phyloP scores from a whole-genome alignment of 768 basidiomycete genomes.

The Boletus huronensis region DNA sequence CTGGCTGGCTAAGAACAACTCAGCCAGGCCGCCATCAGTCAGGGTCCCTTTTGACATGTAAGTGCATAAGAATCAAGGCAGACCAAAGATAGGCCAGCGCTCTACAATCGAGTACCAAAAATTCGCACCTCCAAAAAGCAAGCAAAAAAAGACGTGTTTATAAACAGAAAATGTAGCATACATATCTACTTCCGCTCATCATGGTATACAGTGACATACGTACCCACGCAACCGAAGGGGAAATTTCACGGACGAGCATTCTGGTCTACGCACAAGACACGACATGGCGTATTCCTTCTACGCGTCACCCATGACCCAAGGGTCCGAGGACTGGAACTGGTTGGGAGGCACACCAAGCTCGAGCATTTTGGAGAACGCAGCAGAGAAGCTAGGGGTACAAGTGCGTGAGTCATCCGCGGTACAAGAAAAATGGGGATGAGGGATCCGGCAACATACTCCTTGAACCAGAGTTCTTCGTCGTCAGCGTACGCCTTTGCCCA shows the following conservation, averaged over 20 bases:
- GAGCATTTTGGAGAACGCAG: conserved; percentile 71
- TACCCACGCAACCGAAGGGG: background rate
- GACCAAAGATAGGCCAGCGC: background rate
- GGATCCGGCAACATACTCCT: conserved; percentile 62
- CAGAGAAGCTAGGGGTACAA: conserved; percentile 65
- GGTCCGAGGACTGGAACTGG: conserved; percentile 71
- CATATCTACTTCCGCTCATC: background rate
- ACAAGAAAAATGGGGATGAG: background rate
- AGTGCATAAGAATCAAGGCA: too few relatives aligned
- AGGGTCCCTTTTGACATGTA: too few relatives aligned
- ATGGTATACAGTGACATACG: background rate
- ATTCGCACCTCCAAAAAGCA: background rate
- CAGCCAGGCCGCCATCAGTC: too few relatives aligned
- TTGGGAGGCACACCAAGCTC: conserved; percentile 88
- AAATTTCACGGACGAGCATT: background rate
- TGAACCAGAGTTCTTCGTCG: conserved; percentile 84
- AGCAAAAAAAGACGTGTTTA: background rate
- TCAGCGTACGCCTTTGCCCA: conserved; percentile 84
- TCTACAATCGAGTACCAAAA: background rate
- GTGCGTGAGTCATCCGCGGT: background rate
- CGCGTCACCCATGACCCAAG: conserved; percentile 58
- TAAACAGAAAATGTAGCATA: background rate
- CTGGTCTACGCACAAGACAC: background rate
- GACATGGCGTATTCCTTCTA: conserved; percentile 26
- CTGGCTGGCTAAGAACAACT: too few relatives aligned